A percentile compares a stretch with the other conserved stretches of the same genome.
Evolutionary conservation across 2,329 filamentous ascomycete genomes (phyloP).

Genomic region (Penicillium frequentans): DNA sequence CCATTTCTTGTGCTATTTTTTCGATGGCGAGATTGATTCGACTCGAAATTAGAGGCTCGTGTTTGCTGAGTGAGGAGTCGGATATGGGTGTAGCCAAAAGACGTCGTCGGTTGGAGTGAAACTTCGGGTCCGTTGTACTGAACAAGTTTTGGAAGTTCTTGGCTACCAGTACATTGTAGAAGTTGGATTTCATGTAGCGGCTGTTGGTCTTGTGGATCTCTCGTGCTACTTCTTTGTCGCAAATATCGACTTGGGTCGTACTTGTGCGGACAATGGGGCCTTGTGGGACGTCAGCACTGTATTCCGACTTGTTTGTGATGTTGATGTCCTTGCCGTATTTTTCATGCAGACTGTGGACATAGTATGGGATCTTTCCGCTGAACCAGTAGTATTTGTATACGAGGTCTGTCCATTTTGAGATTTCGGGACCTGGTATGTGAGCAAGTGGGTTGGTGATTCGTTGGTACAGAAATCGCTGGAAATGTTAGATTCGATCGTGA

Average conservation of each 20-base stretch:
- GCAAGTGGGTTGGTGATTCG: constrained; percentile 15
- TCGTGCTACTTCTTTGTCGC: constrained; percentile 36
- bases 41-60: constrained; percentile 43
- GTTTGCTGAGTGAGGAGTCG: constrained; percentile 21
- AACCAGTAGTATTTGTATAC: constrained; percentile 25
- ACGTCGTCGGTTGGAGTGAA: constrained; percentile 43
- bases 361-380: constrained; percentile 16
- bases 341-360: constrained; percentile 29
- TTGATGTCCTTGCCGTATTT: constrained; percentile 25
- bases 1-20: constrained; percentile 48
- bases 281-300: constrained; percentile 7
- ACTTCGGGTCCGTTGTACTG: constrained; percentile 39
- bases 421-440: constrained; percentile 22
- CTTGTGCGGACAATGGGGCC: constrained; percentile 34
- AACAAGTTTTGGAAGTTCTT: constrained; percentile 38
- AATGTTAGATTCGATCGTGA: background rate
- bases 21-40: constrained; percentile 44
- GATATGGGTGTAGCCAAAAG: constrained; percentile 40
- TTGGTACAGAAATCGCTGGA: constrained; percentile 9
- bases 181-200: constrained; percentile 35
- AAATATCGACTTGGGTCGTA: constrained; percentile 35
- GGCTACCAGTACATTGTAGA: constrained; percentile 27
- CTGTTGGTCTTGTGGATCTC: constrained; percentile 37
- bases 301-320: background rate
- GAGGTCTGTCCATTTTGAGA: constrained; percentile 27